Conservation (phyloP, 257 asterid species). For the Ocimum tenuiflorum region DNA sequence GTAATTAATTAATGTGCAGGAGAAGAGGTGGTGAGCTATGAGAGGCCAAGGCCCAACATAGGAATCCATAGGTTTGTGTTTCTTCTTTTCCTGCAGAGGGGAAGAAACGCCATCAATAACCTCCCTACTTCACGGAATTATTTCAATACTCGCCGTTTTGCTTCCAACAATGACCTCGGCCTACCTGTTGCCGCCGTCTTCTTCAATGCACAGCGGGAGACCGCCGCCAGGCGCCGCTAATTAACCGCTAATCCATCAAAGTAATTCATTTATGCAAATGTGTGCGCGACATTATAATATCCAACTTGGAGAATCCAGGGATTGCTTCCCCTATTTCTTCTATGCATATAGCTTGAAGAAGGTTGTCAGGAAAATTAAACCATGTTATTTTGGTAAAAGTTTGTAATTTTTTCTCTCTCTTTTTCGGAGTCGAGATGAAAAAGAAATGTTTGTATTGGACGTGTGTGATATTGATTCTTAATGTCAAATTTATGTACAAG, state of each 20-base stretch:
- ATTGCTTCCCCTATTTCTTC: too few relatives aligned
- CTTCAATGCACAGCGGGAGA: constrained; percentile 79
- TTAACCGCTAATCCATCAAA: not conserved
- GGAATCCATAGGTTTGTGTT: constrained; percentile 85
- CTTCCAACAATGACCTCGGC: constrained; percentile 48
- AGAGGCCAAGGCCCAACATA: constrained; percentile 63
- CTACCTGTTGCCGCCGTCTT: constrained; percentile 79
- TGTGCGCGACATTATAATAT: too few relatives aligned
- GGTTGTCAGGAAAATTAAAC: too few relatives aligned
- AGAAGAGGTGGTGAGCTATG: constrained; percentile 51
- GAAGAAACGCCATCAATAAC: constrained; percentile 35
- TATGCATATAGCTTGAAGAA: too few relatives aligned
- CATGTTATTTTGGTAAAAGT: too few relatives aligned
- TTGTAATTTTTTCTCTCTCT: too few relatives aligned
- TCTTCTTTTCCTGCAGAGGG: constrained; percentile 51
- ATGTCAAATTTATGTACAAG: too few relatives aligned
- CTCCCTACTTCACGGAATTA: constrained; percentile 50
- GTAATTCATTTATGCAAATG: too few relatives aligned
- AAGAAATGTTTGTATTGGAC: too few relatives aligned
- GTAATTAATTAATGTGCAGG: constrained; percentile 29
- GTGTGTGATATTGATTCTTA: too few relatives aligned
- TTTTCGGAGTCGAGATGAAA: too few relatives aligned
- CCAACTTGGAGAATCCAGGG: too few relatives aligned
- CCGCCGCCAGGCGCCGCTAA: constrained; percentile 75
- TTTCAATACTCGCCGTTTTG: constrained; percentile 58